Conservation (phyloP, 2,329 filamentous ascomycete species). For the Apiospora phragmitis region DNA sequence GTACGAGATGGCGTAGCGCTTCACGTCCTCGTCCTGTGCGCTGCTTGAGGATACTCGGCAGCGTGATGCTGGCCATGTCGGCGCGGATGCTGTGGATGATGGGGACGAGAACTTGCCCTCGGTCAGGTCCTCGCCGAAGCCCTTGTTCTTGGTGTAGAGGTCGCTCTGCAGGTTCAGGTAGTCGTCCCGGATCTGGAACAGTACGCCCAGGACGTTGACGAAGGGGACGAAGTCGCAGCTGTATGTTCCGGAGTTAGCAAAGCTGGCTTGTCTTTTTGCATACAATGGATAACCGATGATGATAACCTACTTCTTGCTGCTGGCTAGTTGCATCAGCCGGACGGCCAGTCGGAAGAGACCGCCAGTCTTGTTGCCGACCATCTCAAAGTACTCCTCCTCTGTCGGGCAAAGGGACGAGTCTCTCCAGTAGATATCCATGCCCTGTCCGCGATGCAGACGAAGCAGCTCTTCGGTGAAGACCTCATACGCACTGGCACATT, state of each 20-base stretch:
- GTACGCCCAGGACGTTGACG: conserved; percentile 81
- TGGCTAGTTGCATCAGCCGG: conserved; percentile 71
- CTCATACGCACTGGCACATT: conserved; percentile 64
- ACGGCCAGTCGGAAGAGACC: conserved; percentile 82
- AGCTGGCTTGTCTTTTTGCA: too few species aligned
- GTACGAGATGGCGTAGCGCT: conserved; percentile 84
- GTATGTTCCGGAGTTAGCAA: too few species aligned
- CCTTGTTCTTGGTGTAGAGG: conserved; percentile 84
- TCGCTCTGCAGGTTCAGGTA: conserved; percentile 80
- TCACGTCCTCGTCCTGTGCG: conserved; percentile 87
- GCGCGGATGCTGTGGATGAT: conserved; percentile 90
- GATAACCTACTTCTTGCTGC: too few species aligned
- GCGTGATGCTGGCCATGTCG: conserved; percentile 71
- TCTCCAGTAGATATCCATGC: conserved; percentile 90
- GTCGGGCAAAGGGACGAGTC: conserved; percentile 81
- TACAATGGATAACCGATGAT: too few species aligned
- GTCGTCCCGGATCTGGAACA: conserved; percentile 92
- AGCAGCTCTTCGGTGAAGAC: conserved; percentile 82
- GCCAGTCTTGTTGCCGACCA: conserved; percentile 90
- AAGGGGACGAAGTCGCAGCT: conserved; percentile 77
- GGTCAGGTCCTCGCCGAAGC: conserved; percentile 90
- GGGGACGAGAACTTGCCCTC: conserved; percentile 95
- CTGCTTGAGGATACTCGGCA: conserved; percentile 91
- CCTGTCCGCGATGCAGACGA: conserved; percentile 85
- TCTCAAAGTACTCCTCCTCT: conserved; percentile 87